phyloP scores from a whole-genome alignment of 2,329 filamentous ascomycete species.

The Teratosphaeria gauchensis region DNA sequence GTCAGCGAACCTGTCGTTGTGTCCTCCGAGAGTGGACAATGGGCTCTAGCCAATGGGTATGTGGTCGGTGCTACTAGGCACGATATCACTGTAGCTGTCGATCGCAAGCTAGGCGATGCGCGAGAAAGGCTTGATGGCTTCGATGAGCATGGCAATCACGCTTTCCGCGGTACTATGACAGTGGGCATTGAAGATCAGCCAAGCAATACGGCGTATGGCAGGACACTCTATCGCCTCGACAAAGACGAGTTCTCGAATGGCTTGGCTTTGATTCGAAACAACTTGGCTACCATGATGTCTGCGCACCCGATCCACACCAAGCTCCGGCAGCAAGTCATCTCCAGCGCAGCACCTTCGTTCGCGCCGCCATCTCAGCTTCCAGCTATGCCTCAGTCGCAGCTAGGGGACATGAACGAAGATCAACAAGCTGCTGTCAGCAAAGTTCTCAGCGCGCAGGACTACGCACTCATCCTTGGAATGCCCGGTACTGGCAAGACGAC shows the following conservation, averaged over 20 bases:
- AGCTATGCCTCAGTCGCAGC: constrained; percentile 15
- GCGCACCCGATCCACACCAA: constrained; percentile 31
- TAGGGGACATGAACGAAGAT: constrained; percentile 63
- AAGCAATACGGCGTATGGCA: neutral
- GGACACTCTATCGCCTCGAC: constrained; percentile 73
- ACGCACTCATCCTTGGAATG: constrained; percentile 96
- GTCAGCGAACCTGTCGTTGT: constrained; percentile 91
- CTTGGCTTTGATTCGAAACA: constrained; percentile 90
- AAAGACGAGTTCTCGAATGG: constrained; percentile 98
- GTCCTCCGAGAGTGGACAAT: constrained; percentile 90
- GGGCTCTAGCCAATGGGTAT: constrained; percentile 86
- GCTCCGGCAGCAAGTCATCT: constrained; percentile 71
- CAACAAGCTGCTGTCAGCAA: constrained; percentile 82
- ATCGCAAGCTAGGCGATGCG: constrained; percentile 79
- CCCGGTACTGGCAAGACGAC: constrained; percentile 97
- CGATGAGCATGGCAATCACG: constrained; percentile 65
- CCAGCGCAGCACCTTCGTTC: constrained; percentile 64
- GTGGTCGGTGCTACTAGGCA: constrained; percentile 67
- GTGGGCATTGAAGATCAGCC: constrained; percentile 50
- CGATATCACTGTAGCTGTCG: constrained; percentile 78
- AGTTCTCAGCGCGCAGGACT: constrained; percentile 91
- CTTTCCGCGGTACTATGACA: constrained; percentile 87
- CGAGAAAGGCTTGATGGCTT: constrained; percentile 68
- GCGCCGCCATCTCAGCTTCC: constrained; percentile 37
- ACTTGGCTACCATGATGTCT: constrained; percentile 82